phyloP scores from a whole-genome alignment of 495 filamentous ascomycete species.

The Penicillium atrosanguineum region DNA sequence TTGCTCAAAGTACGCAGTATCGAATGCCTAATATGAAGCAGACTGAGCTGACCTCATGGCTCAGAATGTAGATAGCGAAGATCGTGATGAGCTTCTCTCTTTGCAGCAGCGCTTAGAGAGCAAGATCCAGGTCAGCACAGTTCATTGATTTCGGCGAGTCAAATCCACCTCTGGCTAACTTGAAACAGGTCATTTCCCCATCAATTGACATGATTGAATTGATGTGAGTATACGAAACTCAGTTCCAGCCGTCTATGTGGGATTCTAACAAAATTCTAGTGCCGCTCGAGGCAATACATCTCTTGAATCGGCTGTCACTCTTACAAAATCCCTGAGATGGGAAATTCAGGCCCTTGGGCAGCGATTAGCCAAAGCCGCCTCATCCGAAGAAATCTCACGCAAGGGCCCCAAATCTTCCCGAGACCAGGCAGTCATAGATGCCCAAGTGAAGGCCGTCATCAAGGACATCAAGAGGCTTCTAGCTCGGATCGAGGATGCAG shows the following conservation, averaged over 20 bases:
- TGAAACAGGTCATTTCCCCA: slow-evolving; percentile 74
- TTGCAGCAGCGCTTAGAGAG: slow-evolving; percentile 75
- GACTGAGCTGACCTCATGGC: slow-evolving; percentile 10
- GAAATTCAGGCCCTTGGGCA: slow-evolving; percentile 85
- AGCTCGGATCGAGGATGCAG: slow-evolving; percentile 81
- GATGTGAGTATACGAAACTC: slow-evolving; percentile 54
- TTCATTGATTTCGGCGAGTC: neutral
- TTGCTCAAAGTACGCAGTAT: slow-evolving; percentile 64
- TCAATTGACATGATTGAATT: slow-evolving; percentile 93
- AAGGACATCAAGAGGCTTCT: slow-evolving; percentile 75
- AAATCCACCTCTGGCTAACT: neutral
- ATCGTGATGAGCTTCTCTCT: slow-evolving; percentile 64
- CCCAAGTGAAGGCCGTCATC: slow-evolving; percentile 68
- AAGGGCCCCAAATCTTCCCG: slow-evolving; percentile 49
- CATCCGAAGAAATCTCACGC: slow-evolving; percentile 59
- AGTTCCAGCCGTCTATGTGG: neutral
- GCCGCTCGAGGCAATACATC: slow-evolving; percentile 93
- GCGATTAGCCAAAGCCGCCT: slow-evolving; percentile 66
- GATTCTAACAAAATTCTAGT: slow-evolving; percentile 36
- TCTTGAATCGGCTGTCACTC: slow-evolving; percentile 80
- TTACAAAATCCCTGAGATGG: slow-evolving; percentile 82
- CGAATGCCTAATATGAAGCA: neutral
- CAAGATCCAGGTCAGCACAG: slow-evolving; percentile 73
- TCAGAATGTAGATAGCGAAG: slow-evolving; percentile 68
- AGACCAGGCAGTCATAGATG: slow-evolving; percentile 46